Conservation (phyloP, 2,329 filamentous ascomycete species). For the Fusarium stilboides region DNA sequence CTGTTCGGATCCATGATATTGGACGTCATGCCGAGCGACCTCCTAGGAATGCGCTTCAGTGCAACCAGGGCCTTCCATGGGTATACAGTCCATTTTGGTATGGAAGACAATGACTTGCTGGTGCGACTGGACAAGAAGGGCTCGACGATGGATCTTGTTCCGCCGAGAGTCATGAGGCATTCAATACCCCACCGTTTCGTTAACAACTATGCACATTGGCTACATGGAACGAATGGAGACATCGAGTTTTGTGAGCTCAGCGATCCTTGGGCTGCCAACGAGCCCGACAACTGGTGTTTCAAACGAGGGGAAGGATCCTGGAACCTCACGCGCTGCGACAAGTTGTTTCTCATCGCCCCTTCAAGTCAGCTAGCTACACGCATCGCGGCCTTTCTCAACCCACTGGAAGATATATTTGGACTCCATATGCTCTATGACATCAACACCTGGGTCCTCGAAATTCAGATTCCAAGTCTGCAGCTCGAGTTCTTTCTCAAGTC, state of each 20-base stretch:
- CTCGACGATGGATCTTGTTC: constrained; percentile 52
- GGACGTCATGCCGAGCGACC: constrained; percentile 39
- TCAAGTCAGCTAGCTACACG: background rate
- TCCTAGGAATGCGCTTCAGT: constrained; percentile 58
- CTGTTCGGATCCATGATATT: constrained; percentile 31
- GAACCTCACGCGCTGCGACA: background rate
- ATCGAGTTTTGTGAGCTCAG: constrained; percentile 54
- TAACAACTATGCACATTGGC: constrained; percentile 64
- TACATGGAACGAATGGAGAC: constrained; percentile 47
- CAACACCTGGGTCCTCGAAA: background rate
- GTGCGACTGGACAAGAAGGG: constrained; percentile 48
- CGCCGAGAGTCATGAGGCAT: constrained; percentile 47
- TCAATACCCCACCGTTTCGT: constrained; percentile 57
- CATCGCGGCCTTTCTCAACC: constrained; percentile 5
- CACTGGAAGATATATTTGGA: constrained; percentile 12
- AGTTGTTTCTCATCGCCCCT: constrained; percentile 1
- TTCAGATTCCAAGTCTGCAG: constrained; percentile 44
- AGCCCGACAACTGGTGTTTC: constrained; percentile 40
- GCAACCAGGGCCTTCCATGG: constrained; percentile 53
- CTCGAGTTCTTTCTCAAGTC: constrained; percentile 22
- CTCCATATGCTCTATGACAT: constrained; percentile 22
- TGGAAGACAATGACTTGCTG: constrained; percentile 58
- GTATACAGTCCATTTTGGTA: constrained; percentile 40
- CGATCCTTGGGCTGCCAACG: constrained; percentile 48
- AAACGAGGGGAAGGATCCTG: constrained; percentile 37